phyloP scores from a whole-genome alignment of 768 basidiomycete species.

The Punctularia strigosozonata region DNA sequence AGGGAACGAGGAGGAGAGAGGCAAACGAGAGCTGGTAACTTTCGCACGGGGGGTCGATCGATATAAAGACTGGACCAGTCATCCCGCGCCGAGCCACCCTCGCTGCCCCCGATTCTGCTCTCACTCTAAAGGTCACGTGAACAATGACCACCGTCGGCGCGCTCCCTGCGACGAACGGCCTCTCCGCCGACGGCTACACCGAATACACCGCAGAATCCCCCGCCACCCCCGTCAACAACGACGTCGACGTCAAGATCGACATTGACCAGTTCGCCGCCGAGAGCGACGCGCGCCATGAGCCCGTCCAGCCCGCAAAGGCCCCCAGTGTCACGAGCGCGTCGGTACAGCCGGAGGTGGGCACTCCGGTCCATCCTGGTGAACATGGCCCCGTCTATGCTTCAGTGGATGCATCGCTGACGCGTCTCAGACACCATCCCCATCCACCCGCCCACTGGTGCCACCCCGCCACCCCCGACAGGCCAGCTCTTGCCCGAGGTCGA shows the following conservation, averaged over 20 bases:
- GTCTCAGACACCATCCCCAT: slow-evolving; percentile 20
- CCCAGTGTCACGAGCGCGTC: slow-evolving; percentile 30
- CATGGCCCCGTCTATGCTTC: slow-evolving; percentile 10
- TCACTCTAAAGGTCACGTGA: slow-evolving; percentile 63
- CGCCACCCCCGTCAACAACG: slow-evolving; percentile 46
- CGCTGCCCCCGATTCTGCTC: slow-evolving; percentile 63
- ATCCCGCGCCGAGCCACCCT: slow-evolving; percentile 53
- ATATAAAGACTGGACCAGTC: slow-evolving; percentile 85
- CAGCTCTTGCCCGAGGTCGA: slow-evolving; percentile 1
- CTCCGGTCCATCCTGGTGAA: slow-evolving; percentile 40
- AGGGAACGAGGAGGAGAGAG: slow-evolving; percentile 11
- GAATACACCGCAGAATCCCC: slow-evolving; percentile 24
- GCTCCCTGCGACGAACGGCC: slow-evolving; percentile 7
- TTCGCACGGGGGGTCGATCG: slow-evolving; percentile 78
- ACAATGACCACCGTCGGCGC: slow-evolving; percentile 48
- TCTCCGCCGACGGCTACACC: slow-evolving; percentile 9
- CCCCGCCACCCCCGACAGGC: slow-evolving; percentile 1
- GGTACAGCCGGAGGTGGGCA: slow-evolving; percentile 30
- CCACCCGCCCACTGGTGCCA: background rate
- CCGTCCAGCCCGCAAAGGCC: slow-evolving; percentile 36
- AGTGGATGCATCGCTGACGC: background rate
- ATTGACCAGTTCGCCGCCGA: slow-evolving; percentile 51
- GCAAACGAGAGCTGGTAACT: slow-evolving; percentile 41
- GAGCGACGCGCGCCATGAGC: slow-evolving; percentile 57
- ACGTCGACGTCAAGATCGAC: slow-evolving; percentile 50